Conservation (phyloP, 73 alveolate species). For the Chromera velia region DNA sequence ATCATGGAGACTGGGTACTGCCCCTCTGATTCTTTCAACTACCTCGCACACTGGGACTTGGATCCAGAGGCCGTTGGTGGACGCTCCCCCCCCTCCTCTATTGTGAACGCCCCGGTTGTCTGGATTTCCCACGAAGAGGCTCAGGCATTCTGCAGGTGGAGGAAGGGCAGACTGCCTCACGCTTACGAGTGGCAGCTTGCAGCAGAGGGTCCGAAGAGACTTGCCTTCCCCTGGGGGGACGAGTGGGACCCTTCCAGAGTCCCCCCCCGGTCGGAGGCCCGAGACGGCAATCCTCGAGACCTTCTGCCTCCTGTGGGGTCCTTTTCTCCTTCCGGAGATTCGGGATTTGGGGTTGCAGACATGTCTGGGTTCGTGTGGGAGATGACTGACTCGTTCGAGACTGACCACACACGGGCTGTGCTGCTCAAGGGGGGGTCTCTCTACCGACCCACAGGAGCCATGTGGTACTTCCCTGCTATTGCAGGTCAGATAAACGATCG, state of each 20-base stretch:
- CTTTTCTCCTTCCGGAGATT: not conserved
- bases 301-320: not conserved
- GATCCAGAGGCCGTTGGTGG: slow-evolving; percentile 11
- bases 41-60: slow-evolving; percentile 20
- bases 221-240: slow-evolving; percentile 28
- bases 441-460: slow-evolving; percentile 12
- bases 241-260: not conserved
- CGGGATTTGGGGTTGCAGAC: slow-evolving; percentile 23
- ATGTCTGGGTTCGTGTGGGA: slow-evolving; percentile 32
- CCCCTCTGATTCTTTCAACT: slow-evolving; percentile 22
- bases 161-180: not conserved
- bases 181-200: slow-evolving; percentile 32
- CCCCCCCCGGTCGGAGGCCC: not conserved
- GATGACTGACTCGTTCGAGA: slow-evolving; percentile 30
- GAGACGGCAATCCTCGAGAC: not conserved
- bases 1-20: slow-evolving; percentile 8
- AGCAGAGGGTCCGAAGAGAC: slow-evolving; percentile 29
- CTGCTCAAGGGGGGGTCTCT: slow-evolving; percentile 25
- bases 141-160: not conserved
- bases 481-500: no score
- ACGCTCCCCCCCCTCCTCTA: not conserved
- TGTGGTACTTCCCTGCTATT: slow-evolving; percentile 2
- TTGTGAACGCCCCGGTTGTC: not conserved
- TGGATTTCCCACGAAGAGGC: not conserved
- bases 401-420: slow-evolving; percentile 30